Evolutionary conservation across 495 filamentous ascomycete genomes (phyloP).

Genomic region (Neurospora sp.): DNA sequence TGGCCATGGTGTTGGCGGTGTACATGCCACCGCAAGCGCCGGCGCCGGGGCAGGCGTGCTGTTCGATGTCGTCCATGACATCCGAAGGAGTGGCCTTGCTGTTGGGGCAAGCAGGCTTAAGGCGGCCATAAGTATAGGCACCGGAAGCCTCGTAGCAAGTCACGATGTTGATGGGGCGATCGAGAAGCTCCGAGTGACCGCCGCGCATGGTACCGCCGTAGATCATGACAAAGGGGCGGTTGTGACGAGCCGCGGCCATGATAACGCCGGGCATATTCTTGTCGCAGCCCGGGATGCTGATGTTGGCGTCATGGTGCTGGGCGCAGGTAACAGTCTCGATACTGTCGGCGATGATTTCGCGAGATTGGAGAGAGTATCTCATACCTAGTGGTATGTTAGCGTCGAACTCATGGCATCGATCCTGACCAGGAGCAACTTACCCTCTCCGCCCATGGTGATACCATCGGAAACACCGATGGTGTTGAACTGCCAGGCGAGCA

Average conservation of each 20-base stretch:
- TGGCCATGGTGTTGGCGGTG: constrained; percentile 97
- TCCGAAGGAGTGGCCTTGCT: constrained; percentile 52
- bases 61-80: constrained; percentile 79
- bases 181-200: constrained; percentile 68
- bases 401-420: not conserved
- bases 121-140: constrained; percentile 68
- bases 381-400: constrained; percentile 52
- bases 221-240: constrained; percentile 65
- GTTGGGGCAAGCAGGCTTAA: constrained; percentile 33
- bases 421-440: constrained; percentile 29
- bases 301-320: constrained; percentile 85
- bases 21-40: constrained; percentile 97
- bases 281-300: constrained; percentile 91
- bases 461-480: constrained; percentile 89
- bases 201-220: constrained; percentile 89
- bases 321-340: constrained; percentile 88
- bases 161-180: constrained; percentile 77
- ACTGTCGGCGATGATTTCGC: constrained; percentile 91
- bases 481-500: constrained; percentile 91
- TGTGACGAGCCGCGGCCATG: constrained; percentile 69
- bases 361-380: constrained; percentile 89
- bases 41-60: constrained; percentile 76
- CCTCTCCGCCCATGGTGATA: constrained; percentile 95
- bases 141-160: constrained; percentile 87
- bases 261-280: constrained; percentile 94